Base-by-base conservation (phyloP, 352 stramenopile genomes). In the Phytopythium delawarense region DNA sequence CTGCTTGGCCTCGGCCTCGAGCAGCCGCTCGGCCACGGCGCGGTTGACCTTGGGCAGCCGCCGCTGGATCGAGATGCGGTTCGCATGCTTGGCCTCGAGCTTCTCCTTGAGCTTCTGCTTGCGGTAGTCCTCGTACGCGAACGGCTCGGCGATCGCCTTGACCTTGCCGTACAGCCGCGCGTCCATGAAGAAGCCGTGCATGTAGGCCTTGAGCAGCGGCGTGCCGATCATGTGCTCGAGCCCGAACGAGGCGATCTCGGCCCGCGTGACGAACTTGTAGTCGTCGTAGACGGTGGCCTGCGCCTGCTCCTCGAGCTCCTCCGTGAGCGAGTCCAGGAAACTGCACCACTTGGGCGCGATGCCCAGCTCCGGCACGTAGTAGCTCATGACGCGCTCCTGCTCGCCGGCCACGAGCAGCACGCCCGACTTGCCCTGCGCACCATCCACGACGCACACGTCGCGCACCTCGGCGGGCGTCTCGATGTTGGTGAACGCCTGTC, bases 151-250 rank as follows among this genome's bases (percentile, higher is more conserved):
- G 45, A 99, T 97, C 44, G 95, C 91, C 69, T 97, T 91, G 34
- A 99, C 89, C 73, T 97, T 97, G 64, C 96, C 94, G 79, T 99
- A 99, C 40, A 99, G 76, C 25, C 96, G 92, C 34, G 95, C 97
- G 70, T 99, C 96, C 81, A 99, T 99, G 76, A 99, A 99, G 81
- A 98, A 99, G 51, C 98, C 98, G 80, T 99, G 98, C 97, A 99
- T 99, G 83, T 99, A 99, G 12, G 96, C 96, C 69, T 94, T 93
- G 28, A 99, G 82, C 65, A 99, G 67, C 18, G 96, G 92, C 42
- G 97, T 99, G 45, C 98, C 98, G 49, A 99, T 88, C 39, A 99
- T 83, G 67, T 99, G 96, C 58, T 96, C 88, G n/a, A 99, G 86
- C 40, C 97, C 97, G n/a, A 99, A 93, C 25, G 89, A 84, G 59